phyloP scores from a whole-genome alignment of 73 alveolate genomes.

The Diophrys sp. region DNA sequence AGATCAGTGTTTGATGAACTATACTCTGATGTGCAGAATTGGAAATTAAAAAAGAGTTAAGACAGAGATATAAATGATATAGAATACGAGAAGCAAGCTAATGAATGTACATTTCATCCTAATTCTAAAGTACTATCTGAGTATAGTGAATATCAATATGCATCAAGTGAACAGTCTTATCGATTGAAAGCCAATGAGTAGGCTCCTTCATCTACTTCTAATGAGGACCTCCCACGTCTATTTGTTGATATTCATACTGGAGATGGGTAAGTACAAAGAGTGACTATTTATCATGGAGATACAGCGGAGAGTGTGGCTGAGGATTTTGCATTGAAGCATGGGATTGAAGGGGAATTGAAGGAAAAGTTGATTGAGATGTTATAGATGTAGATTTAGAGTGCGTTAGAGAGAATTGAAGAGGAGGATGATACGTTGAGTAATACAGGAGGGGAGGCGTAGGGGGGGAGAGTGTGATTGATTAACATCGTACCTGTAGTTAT shows the following conservation, averaged over 20 bases:
- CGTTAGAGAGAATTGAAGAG: neutral
- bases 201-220: neutral
- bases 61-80: neutral
- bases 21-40: neutral
- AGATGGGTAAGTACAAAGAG: constrained; percentile 2
- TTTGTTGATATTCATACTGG: constrained; percentile 1
- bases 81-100: neutral
- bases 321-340: neutral
- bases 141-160: neutral
- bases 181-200: neutral
- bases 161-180: neutral
- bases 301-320: constrained; percentile 9
- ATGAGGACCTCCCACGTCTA: neutral
- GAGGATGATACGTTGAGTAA: too few relatives aligned
- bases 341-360: neutral
- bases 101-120: neutral
- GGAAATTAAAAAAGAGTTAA: neutral
- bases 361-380: neutral
- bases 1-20: neutral
- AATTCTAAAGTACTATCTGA: neutral
- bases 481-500: too few relatives aligned
- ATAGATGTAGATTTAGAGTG: neutral
- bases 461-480: too few relatives aligned
- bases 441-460: too few relatives aligned
- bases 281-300: neutral